A percentile compares a stretch with the other conserved stretches of the same genome.
phyloP scores from a whole-genome alignment of 2,329 filamentous ascomycete genomes.

The Beauveria pseudobassiana region DNA sequence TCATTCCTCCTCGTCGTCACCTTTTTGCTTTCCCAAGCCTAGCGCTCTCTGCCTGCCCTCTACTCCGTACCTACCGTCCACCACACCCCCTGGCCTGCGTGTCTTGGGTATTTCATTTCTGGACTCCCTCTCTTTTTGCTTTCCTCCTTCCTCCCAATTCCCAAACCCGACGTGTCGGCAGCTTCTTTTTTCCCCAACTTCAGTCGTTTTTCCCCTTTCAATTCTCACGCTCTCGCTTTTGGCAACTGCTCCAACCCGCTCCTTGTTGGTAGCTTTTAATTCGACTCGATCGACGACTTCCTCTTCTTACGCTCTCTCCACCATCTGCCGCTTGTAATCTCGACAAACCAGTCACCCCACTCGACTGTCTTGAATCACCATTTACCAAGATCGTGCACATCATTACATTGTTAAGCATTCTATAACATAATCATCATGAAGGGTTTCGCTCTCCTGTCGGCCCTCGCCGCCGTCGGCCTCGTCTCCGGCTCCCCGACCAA shows the following conservation, averaged over 20 bases:
- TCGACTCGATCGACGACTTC: conserved; percentile 8
- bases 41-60: background rate
- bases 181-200: conserved; percentile 12
- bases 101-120: conserved; percentile 4
- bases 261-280: conserved; percentile 27
- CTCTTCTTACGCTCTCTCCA: conserved; percentile 16
- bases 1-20: background rate
- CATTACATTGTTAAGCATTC: conserved; percentile 2
- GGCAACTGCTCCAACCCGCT: conserved; percentile 24
- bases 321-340: conserved; percentile 10
- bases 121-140: conserved; percentile 11
- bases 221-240: conserved; percentile 8
- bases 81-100: background rate
- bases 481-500: conserved; percentile 46
- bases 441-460: conserved; percentile 37
- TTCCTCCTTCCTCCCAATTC: conserved; percentile 1
- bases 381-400: background rate
- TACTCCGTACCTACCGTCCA: background rate
- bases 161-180: conserved; percentile 13
- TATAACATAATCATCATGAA: conserved; percentile 36
- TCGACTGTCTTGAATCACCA: conserved; percentile 11
- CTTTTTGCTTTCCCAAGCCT: background rate
- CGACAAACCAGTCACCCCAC: conserved; percentile 8
- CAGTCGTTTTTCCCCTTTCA: conserved; percentile 14
- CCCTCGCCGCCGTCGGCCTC: conserved; percentile 37